Evolutionary conservation across 106 monocot species (phyloP), one percentile per base, ranked within the genome.

Genomic region (Dioscorea zingiberensis): DNA sequence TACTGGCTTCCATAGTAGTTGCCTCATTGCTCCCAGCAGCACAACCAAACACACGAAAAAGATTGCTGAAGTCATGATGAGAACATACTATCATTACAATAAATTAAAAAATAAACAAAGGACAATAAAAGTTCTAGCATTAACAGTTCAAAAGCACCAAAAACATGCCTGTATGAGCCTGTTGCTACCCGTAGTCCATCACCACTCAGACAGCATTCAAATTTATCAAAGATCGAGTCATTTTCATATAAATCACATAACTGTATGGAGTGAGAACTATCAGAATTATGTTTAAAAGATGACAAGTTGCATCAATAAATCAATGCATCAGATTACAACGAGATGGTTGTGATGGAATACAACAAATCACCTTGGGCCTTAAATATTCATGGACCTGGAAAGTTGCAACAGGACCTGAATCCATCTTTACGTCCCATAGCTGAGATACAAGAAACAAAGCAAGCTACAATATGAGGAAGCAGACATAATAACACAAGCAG

Each of bases 141-240:
- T 38, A 2, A 8, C 38, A 38, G 38, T 38, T 38, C 38, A 38
- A 38, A 6, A 38, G 38, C 6, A 8, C n/a, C 27, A 62, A 47
- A 58, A 57, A 17, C 12, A 25, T 70, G 90, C 95, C 85, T 97
- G 73, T 97, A 97, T 17, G 95, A 92, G 67, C 95, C 95, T 57
- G 88, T 88, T 64, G 95, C 91, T 11, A 97, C 85, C 19, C 83
- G 75, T 30, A 65, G 71, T 53, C 95, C 91, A 73, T 91, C 84
- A 46, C 91, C 95, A 79, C 91, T 97, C 65, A 90, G 57, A 69
- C 95, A 91, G 59, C 95, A 97, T 69, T 97, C 91, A 78, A 97
- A 97, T 66, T 97, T 97, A 81, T 97, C 95, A 58, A 97, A 97
- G 29, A 97, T 97, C 13, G 91, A 97, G 21, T 97, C 95, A 63